Percentiles rank a stretch among this genome's conserved stretches.
These are phyloP conservation scores for Phytophthora brassicae DNA, from an alignment of 352 stramenopile genomes.

Conservation along the genomic window DNA sequence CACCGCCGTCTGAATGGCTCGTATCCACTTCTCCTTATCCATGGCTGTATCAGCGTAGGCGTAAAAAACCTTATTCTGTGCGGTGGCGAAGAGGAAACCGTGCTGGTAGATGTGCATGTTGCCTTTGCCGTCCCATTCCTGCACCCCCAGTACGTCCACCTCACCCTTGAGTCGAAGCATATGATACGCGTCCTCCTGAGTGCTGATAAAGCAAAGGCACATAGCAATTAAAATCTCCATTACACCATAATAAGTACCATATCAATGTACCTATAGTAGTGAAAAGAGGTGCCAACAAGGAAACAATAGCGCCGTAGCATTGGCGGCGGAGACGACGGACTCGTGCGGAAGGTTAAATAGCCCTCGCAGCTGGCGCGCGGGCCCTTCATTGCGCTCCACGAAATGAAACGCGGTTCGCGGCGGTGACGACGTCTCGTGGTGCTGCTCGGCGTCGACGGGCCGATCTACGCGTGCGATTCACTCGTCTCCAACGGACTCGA, in stretches of 20 bases:
- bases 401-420: conserved; percentile 28
- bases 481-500: conserved; percentile 7
- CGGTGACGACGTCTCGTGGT: conserved; percentile 29
- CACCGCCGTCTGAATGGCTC: conserved; percentile 84
- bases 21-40: conserved; percentile 91
- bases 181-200: conserved; percentile 90
- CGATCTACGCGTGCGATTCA: conserved; percentile 14
- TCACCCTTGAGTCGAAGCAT: conserved; percentile 87
- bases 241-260: too few relatives aligned
- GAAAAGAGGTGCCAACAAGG: conserved; percentile 85
- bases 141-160: conserved; percentile 87
- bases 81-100: conserved; percentile 87
- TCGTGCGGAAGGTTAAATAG: conserved; percentile 86
- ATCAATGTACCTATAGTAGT: conserved; percentile 82
- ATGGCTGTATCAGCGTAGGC: conserved; percentile 86
- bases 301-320: conserved; percentile 90
- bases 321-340: conserved; percentile 81
- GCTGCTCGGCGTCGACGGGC: conserved; percentile 9
- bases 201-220: conserved; percentile 51
- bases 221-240: not conserved
- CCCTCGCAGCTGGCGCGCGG: conserved; percentile 81
- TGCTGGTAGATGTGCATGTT: conserved; percentile 92
- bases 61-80: conserved; percentile 90
- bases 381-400: conserved; percentile 74
- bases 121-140: conserved; percentile 91